A percentile compares a stretch with the other conserved stretches of the same genome.
phyloP scores from a whole-genome alignment of 2,329 filamentous ascomycete genomes.

The Fusarium humuli region DNA sequence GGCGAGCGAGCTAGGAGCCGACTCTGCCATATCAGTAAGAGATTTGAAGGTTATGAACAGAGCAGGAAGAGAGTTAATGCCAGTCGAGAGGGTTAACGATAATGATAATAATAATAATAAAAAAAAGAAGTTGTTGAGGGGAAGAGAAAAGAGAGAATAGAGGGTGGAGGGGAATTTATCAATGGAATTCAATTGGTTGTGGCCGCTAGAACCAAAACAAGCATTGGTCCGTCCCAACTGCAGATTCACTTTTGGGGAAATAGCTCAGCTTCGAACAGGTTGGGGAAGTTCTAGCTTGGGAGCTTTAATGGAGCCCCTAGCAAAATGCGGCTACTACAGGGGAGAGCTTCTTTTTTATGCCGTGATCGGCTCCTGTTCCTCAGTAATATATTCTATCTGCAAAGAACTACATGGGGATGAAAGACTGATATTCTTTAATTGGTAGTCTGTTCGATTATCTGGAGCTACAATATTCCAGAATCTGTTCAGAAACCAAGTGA shows the following conservation, averaged over 20 bases:
- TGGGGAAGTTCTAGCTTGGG: conserved; percentile 21
- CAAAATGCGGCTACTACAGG: conserved; percentile 11
- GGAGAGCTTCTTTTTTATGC: neutral
- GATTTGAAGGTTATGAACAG: neutral
- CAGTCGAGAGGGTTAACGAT: conserved; percentile 34
- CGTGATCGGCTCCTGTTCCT: neutral
- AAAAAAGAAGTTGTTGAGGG: conserved; percentile 22
- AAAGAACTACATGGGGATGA: neutral
- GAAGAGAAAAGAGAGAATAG: conserved; percentile 2
- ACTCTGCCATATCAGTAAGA: conserved; percentile 56
- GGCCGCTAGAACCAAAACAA: conserved; percentile 41
- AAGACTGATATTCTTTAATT: too few relatives aligned
- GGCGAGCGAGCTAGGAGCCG: conserved; percentile 46
- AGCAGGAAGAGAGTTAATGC: conserved; percentile 40
- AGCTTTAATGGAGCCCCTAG: conserved; percentile 19
- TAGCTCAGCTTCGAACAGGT: conserved; percentile 12
- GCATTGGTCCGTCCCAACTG: conserved; percentile 18
- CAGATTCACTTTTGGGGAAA: conserved; percentile 19
- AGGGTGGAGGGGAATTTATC: conserved; percentile 29
- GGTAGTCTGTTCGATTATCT: neutral
- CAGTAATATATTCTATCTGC: neutral
- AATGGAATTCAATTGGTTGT: conserved; percentile 22
- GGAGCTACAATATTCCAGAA: neutral
- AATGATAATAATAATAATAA: neutral
- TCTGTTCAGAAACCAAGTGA: neutral